These are phyloP conservation scores for Cercospora zeae-maydis DNA, from an alignment of 2,329 filamentous ascomycete species.

Conservation along the genomic window DNA sequence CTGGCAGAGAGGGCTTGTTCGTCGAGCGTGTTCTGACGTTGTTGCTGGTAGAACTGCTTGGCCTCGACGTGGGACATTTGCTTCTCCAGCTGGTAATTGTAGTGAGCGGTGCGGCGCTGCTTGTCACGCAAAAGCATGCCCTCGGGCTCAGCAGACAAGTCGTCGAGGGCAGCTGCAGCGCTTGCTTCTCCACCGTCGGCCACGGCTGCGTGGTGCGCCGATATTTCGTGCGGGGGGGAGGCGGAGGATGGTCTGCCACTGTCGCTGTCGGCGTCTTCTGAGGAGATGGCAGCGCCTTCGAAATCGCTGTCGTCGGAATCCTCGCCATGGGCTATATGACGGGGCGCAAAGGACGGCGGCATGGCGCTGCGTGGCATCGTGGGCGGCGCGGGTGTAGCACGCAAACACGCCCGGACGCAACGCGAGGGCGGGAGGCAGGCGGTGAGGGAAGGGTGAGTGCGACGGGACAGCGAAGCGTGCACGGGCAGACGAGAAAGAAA, in stretches of 20 bases:
- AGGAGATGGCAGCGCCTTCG: conserved; percentile 20
- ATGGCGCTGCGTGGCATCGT: conserved; percentile 30
- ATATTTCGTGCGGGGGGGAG: neutral
- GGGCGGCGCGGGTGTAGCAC: neutral
- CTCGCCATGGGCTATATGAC: conserved; percentile 25
- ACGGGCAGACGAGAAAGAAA: neutral
- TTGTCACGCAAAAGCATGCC: conserved; percentile 49
- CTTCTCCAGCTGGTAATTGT: conserved; percentile 89
- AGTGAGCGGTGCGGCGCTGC: conserved; percentile 74
- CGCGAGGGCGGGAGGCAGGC: neutral
- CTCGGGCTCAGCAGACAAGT: conserved; percentile 22
- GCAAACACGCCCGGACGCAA: neutral
- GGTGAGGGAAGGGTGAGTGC: neutral
- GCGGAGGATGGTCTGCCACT: neutral
- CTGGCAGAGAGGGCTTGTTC: conserved; percentile 35
- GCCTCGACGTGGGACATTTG: conserved; percentile 92
- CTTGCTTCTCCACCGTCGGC: conserved; percentile 20
- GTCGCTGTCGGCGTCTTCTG: conserved; percentile 25
- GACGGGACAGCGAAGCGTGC: neutral
- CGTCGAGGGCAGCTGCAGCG: conserved; percentile 15
- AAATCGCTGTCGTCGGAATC: conserved; percentile 28
- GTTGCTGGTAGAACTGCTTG: conserved; percentile 92
- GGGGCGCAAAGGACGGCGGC: conserved; percentile 28
- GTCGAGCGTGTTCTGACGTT: conserved; percentile 61
- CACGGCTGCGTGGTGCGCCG: neutral